Evolutionary conservation across 2,329 filamentous ascomycete genomes (phyloP).

Genomic region (Colletotrichum sp.): DNA sequence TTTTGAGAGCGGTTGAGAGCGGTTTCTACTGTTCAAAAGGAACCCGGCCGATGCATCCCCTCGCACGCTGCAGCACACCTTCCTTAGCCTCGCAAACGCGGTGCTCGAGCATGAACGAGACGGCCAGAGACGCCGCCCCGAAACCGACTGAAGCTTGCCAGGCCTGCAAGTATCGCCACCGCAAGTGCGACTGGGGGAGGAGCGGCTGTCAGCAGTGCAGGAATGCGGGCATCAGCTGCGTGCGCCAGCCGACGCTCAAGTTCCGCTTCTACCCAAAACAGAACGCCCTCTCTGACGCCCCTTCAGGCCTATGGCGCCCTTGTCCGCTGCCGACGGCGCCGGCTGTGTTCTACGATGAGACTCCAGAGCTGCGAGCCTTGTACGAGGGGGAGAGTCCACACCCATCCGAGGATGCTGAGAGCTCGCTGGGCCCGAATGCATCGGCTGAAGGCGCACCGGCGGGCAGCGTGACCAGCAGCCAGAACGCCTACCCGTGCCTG

Average conservation of each 20-base stretch:
- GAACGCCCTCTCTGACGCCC: background rate
- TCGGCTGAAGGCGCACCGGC: background rate
- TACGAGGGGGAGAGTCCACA: background rate
- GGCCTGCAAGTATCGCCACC: background rate
- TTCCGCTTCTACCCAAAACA: background rate
- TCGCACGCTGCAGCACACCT: background rate
- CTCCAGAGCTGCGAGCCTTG: background rate
- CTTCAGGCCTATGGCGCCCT: background rate
- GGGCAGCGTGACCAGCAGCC: background rate
- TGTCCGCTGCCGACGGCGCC: background rate
- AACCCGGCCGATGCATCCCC: background rate
- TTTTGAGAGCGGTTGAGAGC: rapidly evolving
- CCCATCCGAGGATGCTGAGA: background rate
- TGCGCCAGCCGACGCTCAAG: background rate
- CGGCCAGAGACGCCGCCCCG: background rate
- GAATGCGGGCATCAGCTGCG: background rate
- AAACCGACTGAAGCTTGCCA: background rate
- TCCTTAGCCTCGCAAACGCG: background rate
- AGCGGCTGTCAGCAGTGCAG: background rate
- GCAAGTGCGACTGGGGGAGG: background rate
- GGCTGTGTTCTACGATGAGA: background rate
- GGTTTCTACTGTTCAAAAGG: rapidly evolving
- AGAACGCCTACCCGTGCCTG: background rate
- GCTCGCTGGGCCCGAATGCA: background rate
- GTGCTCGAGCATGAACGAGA: background rate